Base-by-base conservation (phyloP, 441 rosid species). In the Adansonia gregorii region DNA sequence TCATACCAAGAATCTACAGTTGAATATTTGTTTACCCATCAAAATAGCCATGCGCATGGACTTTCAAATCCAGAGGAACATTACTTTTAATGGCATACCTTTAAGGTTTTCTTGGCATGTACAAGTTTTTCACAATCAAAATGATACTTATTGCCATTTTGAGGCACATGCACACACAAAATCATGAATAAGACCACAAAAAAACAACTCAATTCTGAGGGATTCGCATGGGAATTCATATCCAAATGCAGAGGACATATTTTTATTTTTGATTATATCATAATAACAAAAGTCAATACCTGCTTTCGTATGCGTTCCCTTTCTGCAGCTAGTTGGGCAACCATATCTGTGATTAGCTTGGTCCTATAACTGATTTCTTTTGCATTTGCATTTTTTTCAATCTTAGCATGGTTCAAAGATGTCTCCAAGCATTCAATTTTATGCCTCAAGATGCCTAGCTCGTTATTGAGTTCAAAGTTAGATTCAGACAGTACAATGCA, bases 221-320 rank as follows among this genome's bases (percentile, higher is more conserved):
- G 67, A 31, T 27, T 39, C 39, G 48, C 5, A 39, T 72, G 11
- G 19, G 68, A 7, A 46, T 19, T 59, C 67, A 41, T 10, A 20
- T 66, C 39, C 3, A 12, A 65, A 78, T 52, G 51, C 63, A 76
- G 65, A 46, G 2, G 35, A 8, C 22, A 68, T 46, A 8, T 41
- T 39, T 58, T 63, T 5, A 7, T 15, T 66, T 41, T n/a, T 66
- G 22, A 6, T n/a, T n/a, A 43, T 66, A 41, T 67, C 72, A 45
- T 10, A 43, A 65, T n/a, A 45, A 24, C 46, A 17, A 55, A 55
- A 73, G 72, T 59, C 22, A 11, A 73, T 82, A 95, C 99, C 98
- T 92, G 94, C 75, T 88, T 89, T 77, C 90, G 91, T 65, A 95
- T 88, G 52, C 87, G 90, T 83, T 95, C 95, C 83, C 98, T 88